Conservation (phyloP, 2,329 filamentous ascomycete species). For the Pochonia chlamydosporia region DNA sequence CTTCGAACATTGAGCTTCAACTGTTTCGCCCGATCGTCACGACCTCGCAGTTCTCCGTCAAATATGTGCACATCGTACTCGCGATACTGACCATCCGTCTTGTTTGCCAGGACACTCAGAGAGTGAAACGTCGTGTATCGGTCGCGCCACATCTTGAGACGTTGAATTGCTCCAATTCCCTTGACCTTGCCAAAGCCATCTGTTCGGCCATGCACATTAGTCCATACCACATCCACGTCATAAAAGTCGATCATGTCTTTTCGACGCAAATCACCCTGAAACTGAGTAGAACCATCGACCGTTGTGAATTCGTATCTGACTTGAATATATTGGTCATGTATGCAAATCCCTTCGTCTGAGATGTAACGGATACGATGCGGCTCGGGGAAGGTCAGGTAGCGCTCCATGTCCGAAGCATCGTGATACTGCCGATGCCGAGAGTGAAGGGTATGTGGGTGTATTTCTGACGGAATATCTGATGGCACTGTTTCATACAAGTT, state of each 20-base stretch:
- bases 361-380: conserved; percentile 44
- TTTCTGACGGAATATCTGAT: conserved; percentile 36
- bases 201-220: conserved; percentile 41
- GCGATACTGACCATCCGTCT: conserved; percentile 37
- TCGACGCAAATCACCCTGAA: conserved; percentile 42
- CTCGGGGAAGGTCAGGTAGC: conserved; percentile 41
- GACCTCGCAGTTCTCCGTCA: conserved; percentile 38
- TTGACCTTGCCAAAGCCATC: conserved; percentile 44
- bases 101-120: conserved; percentile 42
- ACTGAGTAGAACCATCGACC: conserved; percentile 39
- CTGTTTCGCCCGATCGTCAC: conserved; percentile 40
- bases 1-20: conserved; percentile 35
- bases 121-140: conserved; percentile 41
- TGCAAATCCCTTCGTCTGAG: conserved; percentile 37
- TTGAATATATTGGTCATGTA: conserved; percentile 42
- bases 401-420: conserved; percentile 43
- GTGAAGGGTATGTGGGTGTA: conserved; percentile 44
- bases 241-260: conserved; percentile 45
- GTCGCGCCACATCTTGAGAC: conserved; percentile 47
- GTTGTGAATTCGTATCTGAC: conserved; percentile 47
- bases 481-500: conserved; percentile 30
- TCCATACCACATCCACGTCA: conserved; percentile 48
- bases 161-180: conserved; percentile 45
- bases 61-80: conserved; percentile 44
- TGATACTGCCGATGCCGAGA: conserved; percentile 45